phyloP scores from a whole-genome alignment of 495 filamentous ascomycete species.

The Penicillium parvum region DNA sequence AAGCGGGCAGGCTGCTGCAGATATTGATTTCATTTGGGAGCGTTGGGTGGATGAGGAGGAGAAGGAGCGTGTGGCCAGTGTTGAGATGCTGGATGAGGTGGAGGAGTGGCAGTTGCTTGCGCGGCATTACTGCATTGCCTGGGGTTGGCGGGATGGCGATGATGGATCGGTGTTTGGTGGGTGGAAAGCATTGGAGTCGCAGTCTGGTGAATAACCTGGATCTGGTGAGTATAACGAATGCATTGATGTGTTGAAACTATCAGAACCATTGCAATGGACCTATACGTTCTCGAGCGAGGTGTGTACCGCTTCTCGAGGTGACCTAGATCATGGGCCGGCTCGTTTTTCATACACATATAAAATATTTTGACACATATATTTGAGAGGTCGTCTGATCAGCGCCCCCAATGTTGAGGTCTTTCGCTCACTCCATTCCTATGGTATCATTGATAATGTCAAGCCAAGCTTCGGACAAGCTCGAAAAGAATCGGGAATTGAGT shows the following conservation, averaged over 20 bases:
- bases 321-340: too few relatives aligned
- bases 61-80: slow-evolving; percentile 67
- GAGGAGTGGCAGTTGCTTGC: slow-evolving; percentile 92
- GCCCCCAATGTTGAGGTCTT: too few relatives aligned
- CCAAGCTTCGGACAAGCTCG: slow-evolving; percentile 7
- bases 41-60: slow-evolving; percentile 67
- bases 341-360: too few relatives aligned
- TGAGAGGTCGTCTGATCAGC: background rate
- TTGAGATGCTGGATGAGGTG: slow-evolving; percentile 92
- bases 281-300: too few relatives aligned
- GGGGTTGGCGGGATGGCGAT: slow-evolving; percentile 64
- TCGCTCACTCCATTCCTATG: too few relatives aligned
- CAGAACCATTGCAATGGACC: too few relatives aligned
- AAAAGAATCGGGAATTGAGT: background rate
- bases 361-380: too few relatives aligned
- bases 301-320: too few relatives aligned
- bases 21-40: slow-evolving; percentile 72
- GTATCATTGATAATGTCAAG: too few relatives aligned
- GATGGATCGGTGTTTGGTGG: slow-evolving; percentile 30
- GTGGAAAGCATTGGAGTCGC: slow-evolving; percentile 34
- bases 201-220: slow-evolving; percentile 21
- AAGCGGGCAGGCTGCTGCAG: slow-evolving; percentile 53
- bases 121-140: slow-evolving; percentile 83
- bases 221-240: background rate
- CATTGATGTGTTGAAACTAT: too few relatives aligned